Base-by-base conservation (phyloP, 257 asterid genomes). In the Solanum medicagineum region DNA sequence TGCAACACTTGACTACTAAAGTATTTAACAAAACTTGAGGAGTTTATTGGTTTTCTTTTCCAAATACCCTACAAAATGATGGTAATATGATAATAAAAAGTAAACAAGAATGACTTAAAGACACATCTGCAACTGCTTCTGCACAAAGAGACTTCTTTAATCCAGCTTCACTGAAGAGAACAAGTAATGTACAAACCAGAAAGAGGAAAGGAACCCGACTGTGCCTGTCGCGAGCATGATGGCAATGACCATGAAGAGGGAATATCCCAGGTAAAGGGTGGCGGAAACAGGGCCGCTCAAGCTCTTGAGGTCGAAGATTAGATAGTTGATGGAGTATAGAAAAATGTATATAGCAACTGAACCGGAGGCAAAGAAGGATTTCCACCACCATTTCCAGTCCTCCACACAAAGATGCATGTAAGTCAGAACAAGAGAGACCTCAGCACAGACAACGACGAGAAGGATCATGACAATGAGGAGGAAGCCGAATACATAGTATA, bases 321-420 rank as follows among this genome's bases (percentile, higher is more conserved):
- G 90, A 59, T 95, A 94, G 86, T 94, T 93, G 26, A 94, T 42
- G 0, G 97, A 93, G 92, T 95, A 95, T 1, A 94, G 82, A 26
- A 94, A 95, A 84, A 95, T 92, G 91, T 95, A 95, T 49, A 93
- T 85, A 26, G 98, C 95, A 73, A 95, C 97, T 20, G 98, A 95
- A 20, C 95, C 98, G 1, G 98, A 95, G 2, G 98, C 96, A 59
- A 92, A 95, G 91, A 95, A 95, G 4, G 98, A 94, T 82, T 95
- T 95, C 98, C 98, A 95, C 98, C 98, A 95, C 98, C 98, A 95
- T 86, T 86, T 90, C 96, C 94, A 95, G 85, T 95, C 98, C 92
- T 95, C 98, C 83, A 94, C 98, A 75, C 98, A 95, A 0, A 94
- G 92, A 85, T 95, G 98, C 98, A 95, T 95, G 91, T 95, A 95